phyloP scores from a whole-genome alignment of 73 alveolate genomes.

The Stentor coeruleus region DNA sequence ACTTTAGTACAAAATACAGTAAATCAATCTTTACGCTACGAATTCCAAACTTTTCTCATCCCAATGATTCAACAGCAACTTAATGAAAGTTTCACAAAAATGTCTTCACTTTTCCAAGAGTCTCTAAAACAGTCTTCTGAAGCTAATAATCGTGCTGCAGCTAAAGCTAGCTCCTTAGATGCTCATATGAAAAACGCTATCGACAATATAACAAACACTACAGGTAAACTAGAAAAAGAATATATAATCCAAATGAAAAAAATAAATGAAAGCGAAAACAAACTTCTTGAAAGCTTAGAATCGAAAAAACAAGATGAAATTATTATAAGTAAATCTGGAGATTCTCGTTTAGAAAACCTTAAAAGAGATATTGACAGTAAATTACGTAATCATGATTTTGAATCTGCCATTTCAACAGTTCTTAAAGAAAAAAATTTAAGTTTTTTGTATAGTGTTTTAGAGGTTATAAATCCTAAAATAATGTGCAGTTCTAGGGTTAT shows the following conservation, averaged over 20 bases:
- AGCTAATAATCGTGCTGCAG: not conserved
- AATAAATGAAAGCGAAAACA: not conserved
- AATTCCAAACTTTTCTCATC: not conserved
- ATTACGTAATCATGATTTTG: not conserved
- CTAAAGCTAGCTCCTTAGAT: not conserved
- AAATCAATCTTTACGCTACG: not conserved
- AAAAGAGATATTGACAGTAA: not conserved
- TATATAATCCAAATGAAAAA: not conserved
- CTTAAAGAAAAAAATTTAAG: not conserved
- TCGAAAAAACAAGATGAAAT: not conserved
- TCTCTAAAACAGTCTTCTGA: conserved; percentile 4
- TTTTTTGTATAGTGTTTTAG: not conserved
- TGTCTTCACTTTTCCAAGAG: not conserved
- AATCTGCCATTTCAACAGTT: not conserved
- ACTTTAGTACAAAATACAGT: not conserved
- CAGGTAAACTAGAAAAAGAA: not conserved
- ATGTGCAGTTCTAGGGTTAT: not conserved
- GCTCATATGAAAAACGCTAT: conserved; percentile 25
- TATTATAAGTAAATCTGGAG: not conserved
- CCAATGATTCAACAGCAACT: not conserved
- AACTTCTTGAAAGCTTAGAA: not conserved
- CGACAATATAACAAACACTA: not conserved
- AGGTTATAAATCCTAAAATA: not conserved
- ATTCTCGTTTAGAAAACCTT: not conserved
- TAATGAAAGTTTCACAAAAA: not conserved